A percentile compares a stretch with the other conserved stretches of the same genome.
These are phyloP conservation scores for Linum trigynum DNA, from an alignment of 345 rosid species.

Conservation along the genomic window DNA sequence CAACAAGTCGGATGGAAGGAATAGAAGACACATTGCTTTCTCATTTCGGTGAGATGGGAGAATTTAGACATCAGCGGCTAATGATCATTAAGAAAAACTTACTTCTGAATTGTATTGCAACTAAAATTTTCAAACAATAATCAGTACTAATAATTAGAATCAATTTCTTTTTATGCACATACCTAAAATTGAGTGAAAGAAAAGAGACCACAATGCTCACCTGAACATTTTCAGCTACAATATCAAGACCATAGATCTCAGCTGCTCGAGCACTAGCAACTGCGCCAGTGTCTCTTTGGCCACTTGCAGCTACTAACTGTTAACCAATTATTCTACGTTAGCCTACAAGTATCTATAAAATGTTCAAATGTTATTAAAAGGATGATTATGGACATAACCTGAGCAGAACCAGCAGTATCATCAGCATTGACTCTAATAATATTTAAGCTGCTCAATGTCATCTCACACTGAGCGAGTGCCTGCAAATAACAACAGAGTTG, in stretches of 20 bases:
- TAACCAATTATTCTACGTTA: slow-evolving; percentile 2
- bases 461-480: not conserved
- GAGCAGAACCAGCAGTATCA: slow-evolving; percentile 6
- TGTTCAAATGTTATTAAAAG: not conserved
- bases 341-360: slow-evolving; percentile 1
- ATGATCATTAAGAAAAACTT: too few species aligned
- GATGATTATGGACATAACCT: not conserved
- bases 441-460: not conserved
- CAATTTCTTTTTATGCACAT: slow-evolving; percentile 1
- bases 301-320: slow-evolving; percentile 53
- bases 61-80: too few species aligned
- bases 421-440: not conserved
- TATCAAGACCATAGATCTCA: slow-evolving; percentile 66
- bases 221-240: slow-evolving; percentile 72
- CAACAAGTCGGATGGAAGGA: not conserved
- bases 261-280: slow-evolving; percentile 92
- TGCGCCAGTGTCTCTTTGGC: slow-evolving; percentile 56
- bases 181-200: not conserved
- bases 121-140: too few species aligned
- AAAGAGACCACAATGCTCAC: slow-evolving; percentile 22
- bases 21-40: too few species aligned
- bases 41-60: too few species aligned
- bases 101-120: too few species aligned
- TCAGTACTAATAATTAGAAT: not conserved
- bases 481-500: not conserved